Conservation (phyloP, 768 basidiomycete species). For the Dacryopinax primogenitus region DNA sequence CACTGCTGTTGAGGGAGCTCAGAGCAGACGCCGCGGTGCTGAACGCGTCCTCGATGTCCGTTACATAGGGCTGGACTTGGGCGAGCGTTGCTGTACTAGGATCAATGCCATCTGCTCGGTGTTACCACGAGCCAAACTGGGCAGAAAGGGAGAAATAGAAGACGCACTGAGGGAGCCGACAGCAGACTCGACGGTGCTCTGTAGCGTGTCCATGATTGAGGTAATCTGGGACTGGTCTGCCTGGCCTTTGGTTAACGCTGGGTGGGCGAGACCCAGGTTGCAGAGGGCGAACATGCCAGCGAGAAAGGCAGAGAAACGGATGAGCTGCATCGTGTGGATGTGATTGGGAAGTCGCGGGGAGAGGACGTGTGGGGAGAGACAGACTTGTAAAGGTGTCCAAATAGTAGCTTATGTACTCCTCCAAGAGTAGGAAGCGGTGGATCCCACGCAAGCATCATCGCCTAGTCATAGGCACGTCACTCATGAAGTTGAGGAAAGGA, state of each 20-base stretch:
- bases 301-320: neutral
- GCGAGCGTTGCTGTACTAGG: neutral
- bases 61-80: neutral
- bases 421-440: too few species aligned
- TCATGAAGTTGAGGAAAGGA: neutral
- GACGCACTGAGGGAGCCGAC: conserved; percentile 6
- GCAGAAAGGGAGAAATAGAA: neutral
- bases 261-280: neutral
- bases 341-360: neutral
- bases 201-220: neutral
- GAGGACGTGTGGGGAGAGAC: neutral
- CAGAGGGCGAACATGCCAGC: neutral
- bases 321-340: conserved; percentile 6
- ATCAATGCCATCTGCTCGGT: neutral
- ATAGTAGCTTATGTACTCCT: too few species aligned
- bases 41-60: neutral
- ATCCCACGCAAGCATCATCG: neutral
- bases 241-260: neutral
- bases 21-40: neutral
- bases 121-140: neutral
- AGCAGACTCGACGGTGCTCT: conserved; percentile 1
- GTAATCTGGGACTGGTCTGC: neutral
- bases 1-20: neutral
- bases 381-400: neutral
- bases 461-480: neutral